phyloP scores from a whole-genome alignment of 1,284 basidiomycete genomes.

The Sanghuangporus baumii region DNA sequence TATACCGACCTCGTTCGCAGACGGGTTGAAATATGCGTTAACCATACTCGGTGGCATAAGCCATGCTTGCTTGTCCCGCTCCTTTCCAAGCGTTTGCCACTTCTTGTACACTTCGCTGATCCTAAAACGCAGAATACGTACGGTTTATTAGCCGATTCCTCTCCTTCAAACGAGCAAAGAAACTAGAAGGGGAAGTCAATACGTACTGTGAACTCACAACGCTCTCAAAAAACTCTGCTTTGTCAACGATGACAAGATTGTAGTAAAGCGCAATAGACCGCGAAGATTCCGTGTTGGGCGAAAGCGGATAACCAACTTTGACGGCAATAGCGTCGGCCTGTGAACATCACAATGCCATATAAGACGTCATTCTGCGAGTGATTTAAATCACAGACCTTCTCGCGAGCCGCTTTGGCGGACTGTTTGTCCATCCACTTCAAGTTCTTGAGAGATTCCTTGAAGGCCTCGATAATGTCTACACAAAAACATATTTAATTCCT shows the following conservation, averaged over 20 bases:
- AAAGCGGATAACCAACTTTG: conserved; percentile 87
- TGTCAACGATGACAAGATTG: conserved; percentile 55
- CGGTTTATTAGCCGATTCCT: conserved; percentile 9
- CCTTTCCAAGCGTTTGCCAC: conserved; percentile 75
- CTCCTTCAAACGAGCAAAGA: neutral
- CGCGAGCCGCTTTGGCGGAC: conserved; percentile 76
- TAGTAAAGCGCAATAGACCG: conserved; percentile 76
- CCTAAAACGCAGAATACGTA: conserved; percentile 30
- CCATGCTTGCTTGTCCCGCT: conserved; percentile 76
- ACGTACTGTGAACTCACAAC: conserved; percentile 60
- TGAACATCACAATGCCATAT: neutral
- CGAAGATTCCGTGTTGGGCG: conserved; percentile 76
- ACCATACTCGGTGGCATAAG: conserved; percentile 83
- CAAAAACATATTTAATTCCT: neutral
- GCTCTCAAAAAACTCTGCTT: conserved; percentile 81
- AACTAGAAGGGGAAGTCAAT: conserved; percentile 10
- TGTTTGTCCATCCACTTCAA: conserved; percentile 91
- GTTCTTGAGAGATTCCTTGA: conserved; percentile 72
- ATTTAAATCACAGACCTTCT: conserved; percentile 52
- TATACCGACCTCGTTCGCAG: conserved; percentile 62
- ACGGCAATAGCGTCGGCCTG: conserved; percentile 73
- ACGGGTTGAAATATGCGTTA: conserved; percentile 79
- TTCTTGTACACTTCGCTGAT: conserved; percentile 52
- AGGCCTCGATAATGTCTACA: conserved; percentile 75
- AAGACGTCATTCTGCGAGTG: neutral